Base-by-base conservation (phyloP, 768 basidiomycete species). In the Rhizopogon salebrosus region DNA sequence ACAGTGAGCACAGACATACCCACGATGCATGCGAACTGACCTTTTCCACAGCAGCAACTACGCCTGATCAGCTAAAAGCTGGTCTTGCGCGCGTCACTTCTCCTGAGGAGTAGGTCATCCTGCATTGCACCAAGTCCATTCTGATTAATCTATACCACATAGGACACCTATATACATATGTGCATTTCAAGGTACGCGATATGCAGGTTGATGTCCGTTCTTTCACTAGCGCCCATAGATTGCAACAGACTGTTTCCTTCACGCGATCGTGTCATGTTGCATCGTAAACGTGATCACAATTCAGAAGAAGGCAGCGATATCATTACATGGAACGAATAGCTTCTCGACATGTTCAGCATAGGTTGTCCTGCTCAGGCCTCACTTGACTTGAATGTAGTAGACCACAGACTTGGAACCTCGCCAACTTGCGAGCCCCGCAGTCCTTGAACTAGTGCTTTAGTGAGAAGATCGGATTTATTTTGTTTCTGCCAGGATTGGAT, bases 101-200 rank as follows among this genome's bases (percentile, higher is more conserved):
- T 24, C 85, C 89, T 10, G 61, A 75, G 48, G 80, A 86, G 89
- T 89, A 62, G 48, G 83, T 73, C 16, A n/a, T 27, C 4, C 39
- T 14, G 7, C 41, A 38, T 55, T 31, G 43, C 6, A 18, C 34
- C 18, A 10, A 13, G 18, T n/a, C 14, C 51, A 23, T 11, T 27
- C 45, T 29, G 26, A 36, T 6, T 29, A 13, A 26, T 38, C 46
- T 16, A 34, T 18, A 26, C 29, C 48, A 43, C 45, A 22, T 53
- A 91, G 89, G 56, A 90, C 88, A 2, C 82, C 87, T 0, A 86
- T 92, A n/a, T 89, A 80, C 64, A 89, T 92, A 52, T 92, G 89
- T 59, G 84, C 76, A 3, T 71, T 86, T 34, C 68, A 78, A 59
- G 77, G 85, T 84, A 66, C 39, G 29, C 29, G 11, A 41, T 43